These are phyloP conservation scores for Colletotrichum coccodes DNA, from an alignment of 2,329 filamentous ascomycete genomes.

Conservation along the genomic window DNA sequence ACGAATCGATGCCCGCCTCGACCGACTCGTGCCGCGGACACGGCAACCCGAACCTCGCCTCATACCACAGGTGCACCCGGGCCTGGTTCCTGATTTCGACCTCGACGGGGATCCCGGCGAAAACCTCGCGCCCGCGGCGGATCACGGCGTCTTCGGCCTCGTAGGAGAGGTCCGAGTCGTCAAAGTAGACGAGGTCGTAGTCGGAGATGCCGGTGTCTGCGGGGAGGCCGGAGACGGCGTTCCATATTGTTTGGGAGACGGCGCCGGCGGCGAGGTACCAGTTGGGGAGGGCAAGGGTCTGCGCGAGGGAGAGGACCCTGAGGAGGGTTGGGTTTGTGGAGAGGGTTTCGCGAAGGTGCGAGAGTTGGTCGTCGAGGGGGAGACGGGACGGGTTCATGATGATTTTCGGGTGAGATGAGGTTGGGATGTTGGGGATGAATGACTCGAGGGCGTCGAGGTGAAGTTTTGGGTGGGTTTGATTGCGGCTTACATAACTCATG, in stretches of 20 bases:
- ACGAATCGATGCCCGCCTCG: conserved; percentile 45
- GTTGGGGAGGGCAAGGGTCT: conserved; percentile 41
- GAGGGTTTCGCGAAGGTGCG: conserved; percentile 36
- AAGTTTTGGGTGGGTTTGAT: neutral
- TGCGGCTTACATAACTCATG: neutral
- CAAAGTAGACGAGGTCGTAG: conserved; percentile 50
- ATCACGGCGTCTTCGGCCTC: conserved; percentile 48
- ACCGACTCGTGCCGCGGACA: conserved; percentile 43
- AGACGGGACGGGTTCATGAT: conserved; percentile 20
- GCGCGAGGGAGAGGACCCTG: conserved; percentile 39
- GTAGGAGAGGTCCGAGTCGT: conserved; percentile 45
- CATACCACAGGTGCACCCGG: conserved; percentile 50
- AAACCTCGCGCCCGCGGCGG: conserved; percentile 41
- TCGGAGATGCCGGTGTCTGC: conserved; percentile 47
- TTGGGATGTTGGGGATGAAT: neutral
- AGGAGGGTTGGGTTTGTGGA: conserved; percentile 42
- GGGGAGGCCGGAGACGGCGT: conserved; percentile 39
- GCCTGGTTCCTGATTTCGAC: conserved; percentile 52
- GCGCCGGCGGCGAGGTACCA: conserved; percentile 50
- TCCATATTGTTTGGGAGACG: conserved; percentile 52
- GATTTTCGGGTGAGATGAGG: neutral
- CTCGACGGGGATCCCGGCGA: conserved; percentile 41
- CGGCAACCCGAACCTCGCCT: conserved; percentile 41
- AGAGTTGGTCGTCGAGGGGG: conserved; percentile 40
- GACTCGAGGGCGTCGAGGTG: neutral